Evolutionary conservation across 768 basidiomycete species (phyloP), one percentile per base, ranked within the genome.

Genomic region (Agaricus sinodeliciosus): DNA sequence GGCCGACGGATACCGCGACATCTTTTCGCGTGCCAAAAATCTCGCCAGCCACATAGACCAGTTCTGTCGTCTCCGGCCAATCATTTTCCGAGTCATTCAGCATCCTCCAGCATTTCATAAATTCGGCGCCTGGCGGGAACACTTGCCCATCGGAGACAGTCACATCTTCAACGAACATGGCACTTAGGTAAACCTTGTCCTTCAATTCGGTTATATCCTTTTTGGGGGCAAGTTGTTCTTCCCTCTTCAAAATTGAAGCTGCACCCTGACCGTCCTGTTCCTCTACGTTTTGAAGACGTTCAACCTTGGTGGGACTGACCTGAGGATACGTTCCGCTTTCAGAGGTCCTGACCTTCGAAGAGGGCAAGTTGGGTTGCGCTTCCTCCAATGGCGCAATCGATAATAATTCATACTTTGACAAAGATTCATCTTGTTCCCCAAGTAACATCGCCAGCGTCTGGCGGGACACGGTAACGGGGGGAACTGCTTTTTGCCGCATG

Each of bases 61-160:
- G 66, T 60, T 82, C 75, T 0, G 90, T 90, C 11, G 70, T 67
- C 25, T 77, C 73, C 0, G 87, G 87, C 90, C 89, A 93, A 16
- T 81, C 74, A 4, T 64, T 50, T 12, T 59, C 61, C 13, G 89
- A 84, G 58, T 77, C 77, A 60, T 94, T 94, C 27, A 73, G 56
- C 72, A 92, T 76, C 51, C 75, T 72, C 90, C 90, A 94, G 18
- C 81, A 81, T 67, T 92, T 93, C 51, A 90, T 78, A 60, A 93
- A 94, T 63, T 88, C 87, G 0, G 87, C 88, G 31, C 90, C 90
- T 6, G 88, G 82, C 27, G 88, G 87, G 62, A 92, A 86, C 19
- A 73, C 67, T 59, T 90, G 87, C 0, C 89, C 90, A 58, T 87
- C 84, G 3, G 78, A 72, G 46, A 89, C 83, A 31, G 87, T 90